Percentiles rank a stretch among this genome's conserved stretches.
These are phyloP conservation scores for Xylariaceae sp. DNA, from an alignment of 2,329 filamentous ascomycete genomes.

Conservation along the genomic window DNA sequence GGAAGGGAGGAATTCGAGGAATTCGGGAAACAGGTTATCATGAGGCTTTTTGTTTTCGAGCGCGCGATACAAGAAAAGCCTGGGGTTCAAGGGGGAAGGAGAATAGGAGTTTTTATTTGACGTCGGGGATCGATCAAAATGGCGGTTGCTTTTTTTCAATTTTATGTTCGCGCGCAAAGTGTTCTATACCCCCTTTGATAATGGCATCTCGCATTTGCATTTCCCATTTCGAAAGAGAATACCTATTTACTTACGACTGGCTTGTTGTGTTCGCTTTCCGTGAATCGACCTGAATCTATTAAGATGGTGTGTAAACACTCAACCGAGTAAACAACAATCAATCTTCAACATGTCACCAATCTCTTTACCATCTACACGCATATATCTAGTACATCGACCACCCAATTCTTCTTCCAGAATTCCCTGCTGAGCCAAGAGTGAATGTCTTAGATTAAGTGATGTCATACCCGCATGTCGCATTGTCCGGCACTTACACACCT, in stretches of 20 bases:
- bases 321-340: too few relatives aligned
- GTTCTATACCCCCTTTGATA: not conserved
- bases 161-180: not conserved
- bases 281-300: too few relatives aligned
- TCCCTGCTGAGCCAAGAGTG: not conserved
- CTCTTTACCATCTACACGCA: too few relatives aligned
- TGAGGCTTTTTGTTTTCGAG: too few relatives aligned
- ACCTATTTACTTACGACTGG: too few relatives aligned
- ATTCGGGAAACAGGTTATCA: not conserved
- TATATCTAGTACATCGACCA: not conserved
- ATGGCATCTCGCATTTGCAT: not conserved
- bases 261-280: too few relatives aligned
- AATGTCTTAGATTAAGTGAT: not conserved
- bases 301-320: too few relatives aligned
- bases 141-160: constrained; percentile 3
- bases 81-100: not conserved
- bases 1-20: not conserved
- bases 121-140: not conserved
- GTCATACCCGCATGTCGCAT: not conserved
- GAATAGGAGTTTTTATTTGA: constrained; percentile 7
- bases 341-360: too few relatives aligned
- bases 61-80: too few relatives aligned
- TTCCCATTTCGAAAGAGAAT: not conserved
- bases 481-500: not conserved
- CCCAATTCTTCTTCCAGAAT: not conserved